Percentiles rank a stretch among this genome's conserved stretches.
phyloP scores from a whole-genome alignment of 495 filamentous ascomycete genomes.

The Daldinia grandis region DNA sequence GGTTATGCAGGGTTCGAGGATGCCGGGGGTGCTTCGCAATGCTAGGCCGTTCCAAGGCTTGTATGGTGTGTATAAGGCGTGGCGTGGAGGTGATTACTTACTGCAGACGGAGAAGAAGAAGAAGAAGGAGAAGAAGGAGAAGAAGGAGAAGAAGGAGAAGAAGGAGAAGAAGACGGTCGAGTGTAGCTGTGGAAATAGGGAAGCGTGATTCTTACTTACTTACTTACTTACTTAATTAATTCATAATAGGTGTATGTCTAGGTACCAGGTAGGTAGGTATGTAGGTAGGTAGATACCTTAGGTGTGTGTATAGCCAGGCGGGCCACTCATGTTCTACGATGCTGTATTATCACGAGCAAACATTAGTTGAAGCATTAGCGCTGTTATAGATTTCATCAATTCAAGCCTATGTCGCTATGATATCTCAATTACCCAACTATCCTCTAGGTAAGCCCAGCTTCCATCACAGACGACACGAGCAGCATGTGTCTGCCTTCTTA shows the following conservation, averaged over 20 bases:
- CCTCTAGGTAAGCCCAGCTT: too few relatives aligned
- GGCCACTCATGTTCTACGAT: neutral
- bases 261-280: neutral
- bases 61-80: constrained; percentile 46
- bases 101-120: constrained; percentile 35
- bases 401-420: constrained; percentile 16
- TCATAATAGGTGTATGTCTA: too few relatives aligned
- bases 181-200: neutral
- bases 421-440: neutral
- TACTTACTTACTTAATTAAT: too few relatives aligned
- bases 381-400: constrained; percentile 19
- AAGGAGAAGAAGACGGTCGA: constrained; percentile 12
- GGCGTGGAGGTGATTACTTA: constrained; percentile 44
- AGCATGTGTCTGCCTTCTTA: neutral
- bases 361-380: neutral
- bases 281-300: too few relatives aligned
- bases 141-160: too few relatives aligned
- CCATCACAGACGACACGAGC: neutral
- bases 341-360: constrained; percentile 18
- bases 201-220: constrained; percentile 8
- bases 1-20: constrained; percentile 32
- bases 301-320: neutral
- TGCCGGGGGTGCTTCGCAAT: constrained; percentile 35
- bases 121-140: too few relatives aligned
- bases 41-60: constrained; percentile 42